These are phyloP conservation scores for Fusarium chlamydosporum DNA, from an alignment of 2,329 filamentous ascomycete genomes.

Conservation along the genomic window DNA sequence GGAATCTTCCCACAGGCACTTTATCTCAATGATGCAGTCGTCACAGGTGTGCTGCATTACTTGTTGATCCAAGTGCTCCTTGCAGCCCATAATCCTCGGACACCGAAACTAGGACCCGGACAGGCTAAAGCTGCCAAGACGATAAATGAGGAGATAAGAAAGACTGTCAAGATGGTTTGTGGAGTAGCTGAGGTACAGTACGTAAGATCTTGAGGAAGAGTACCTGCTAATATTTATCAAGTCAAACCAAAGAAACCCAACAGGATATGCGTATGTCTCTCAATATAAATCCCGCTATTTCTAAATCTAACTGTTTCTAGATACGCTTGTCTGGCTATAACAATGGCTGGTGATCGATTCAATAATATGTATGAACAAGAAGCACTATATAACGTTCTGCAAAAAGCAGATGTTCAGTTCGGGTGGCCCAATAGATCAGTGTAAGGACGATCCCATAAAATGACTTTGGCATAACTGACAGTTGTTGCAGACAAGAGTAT, in stretches of 20 bases:
- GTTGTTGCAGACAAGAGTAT: constrained; percentile 38
- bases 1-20: constrained; percentile 44
- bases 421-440: constrained; percentile 51
- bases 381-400: constrained; percentile 55
- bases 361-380: constrained; percentile 56
- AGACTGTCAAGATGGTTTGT: constrained; percentile 49
- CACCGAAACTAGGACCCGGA: constrained; percentile 48
- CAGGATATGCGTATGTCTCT: constrained; percentile 41
- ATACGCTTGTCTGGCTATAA: constrained; percentile 51
- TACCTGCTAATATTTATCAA: constrained; percentile 7
- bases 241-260: constrained; percentile 46
- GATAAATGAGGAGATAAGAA: constrained; percentile 51
- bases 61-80: constrained; percentile 50
- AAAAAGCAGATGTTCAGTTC: constrained; percentile 51
- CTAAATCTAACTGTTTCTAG: constrained; percentile 27
- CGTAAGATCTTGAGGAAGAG: too few species aligned
- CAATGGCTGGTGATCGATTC: constrained; percentile 58
- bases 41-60: constrained; percentile 51
- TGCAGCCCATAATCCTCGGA: constrained; percentile 50
- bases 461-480: neutral
- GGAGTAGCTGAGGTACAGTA: constrained; percentile 50
- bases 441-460: constrained; percentile 28
- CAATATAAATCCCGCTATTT: too few species aligned
- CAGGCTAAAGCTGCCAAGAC: constrained; percentile 46
- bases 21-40: constrained; percentile 51